A percentile compares a stretch with the other conserved stretches of the same genome.
Conservation (phyloP, 2,329 filamentous ascomycete species). For the Colletotrichum neosansevieriae region DNA sequence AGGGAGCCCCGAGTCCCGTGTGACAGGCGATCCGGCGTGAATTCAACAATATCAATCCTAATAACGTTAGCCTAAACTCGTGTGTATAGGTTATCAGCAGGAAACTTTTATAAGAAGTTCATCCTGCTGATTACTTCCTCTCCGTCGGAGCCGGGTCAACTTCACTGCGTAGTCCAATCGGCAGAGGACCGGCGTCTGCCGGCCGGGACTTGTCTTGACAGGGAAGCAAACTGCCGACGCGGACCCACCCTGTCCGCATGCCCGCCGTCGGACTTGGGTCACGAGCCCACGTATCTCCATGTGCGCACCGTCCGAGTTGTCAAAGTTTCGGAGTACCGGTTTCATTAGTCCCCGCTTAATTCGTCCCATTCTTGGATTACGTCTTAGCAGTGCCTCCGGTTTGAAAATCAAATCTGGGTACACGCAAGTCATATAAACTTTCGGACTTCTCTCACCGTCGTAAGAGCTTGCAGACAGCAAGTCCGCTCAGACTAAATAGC, state of each 20-base stretch:
- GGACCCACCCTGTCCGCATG: conserved; percentile 7
- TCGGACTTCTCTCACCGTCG: not conserved
- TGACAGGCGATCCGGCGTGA: no score
- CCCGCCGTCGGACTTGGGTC: conserved; percentile 10
- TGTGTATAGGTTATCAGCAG: no score
- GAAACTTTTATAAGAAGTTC: not conserved
- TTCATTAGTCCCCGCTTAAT: conserved; percentile 21
- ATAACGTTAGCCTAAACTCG: no score
- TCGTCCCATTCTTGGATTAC: not conserved
- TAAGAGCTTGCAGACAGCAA: not conserved
- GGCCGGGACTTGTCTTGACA: not conserved
- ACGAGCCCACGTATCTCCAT: conserved; percentile 1
- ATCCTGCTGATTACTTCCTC: not conserved
- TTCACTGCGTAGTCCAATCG: not conserved
- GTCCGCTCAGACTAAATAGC: no score
- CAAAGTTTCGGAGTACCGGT: conserved; percentile 14
- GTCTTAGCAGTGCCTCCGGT: not conserved
- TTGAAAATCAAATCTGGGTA: not conserved
- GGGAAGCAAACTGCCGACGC: not conserved
- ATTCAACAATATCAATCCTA: no score
- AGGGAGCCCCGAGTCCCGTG: no score
- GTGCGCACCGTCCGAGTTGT: not conserved
- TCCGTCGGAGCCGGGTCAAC: not conserved
- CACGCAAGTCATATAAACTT: not conserved
- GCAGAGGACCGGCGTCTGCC: not conserved